A percentile compares a stretch with the other conserved stretches of the same genome.
Evolutionary conservation across 768 basidiomycete genomes (phyloP).

Genomic region (Xanthoconium stramineum): DNA sequence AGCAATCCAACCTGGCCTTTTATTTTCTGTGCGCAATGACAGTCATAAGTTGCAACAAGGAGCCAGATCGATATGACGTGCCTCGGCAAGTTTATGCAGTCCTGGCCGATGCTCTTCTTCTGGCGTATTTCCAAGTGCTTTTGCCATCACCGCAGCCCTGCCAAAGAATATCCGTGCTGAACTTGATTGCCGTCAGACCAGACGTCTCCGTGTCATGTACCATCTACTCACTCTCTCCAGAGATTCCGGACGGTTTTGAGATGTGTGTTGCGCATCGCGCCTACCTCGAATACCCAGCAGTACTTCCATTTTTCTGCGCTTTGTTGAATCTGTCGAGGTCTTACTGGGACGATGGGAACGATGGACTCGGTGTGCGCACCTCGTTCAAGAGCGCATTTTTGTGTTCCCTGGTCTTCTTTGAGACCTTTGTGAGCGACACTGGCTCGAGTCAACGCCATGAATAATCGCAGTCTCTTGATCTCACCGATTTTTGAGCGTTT

Average conservation of each 20-base stretch:
- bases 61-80: slow-evolving; percentile 36
- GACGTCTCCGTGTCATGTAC: not conserved
- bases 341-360: slow-evolving; percentile 5
- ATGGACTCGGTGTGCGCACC: slow-evolving; percentile 40
- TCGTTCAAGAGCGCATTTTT: slow-evolving; percentile 82
- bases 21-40: slow-evolving; percentile 59
- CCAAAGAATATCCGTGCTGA: slow-evolving; percentile 91
- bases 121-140: slow-evolving; percentile 83
- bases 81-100: slow-evolving; percentile 75
- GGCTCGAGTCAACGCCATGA: slow-evolving; percentile 3
- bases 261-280: slow-evolving; percentile 92
- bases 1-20: slow-evolving; percentile 93
- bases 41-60: slow-evolving; percentile 6
- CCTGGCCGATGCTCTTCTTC: slow-evolving; percentile 85
- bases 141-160: slow-evolving; percentile 87
- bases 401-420: slow-evolving; percentile 89
- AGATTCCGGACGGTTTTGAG: slow-evolving; percentile 89
- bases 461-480: slow-evolving; percentile 24
- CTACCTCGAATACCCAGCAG: slow-evolving; percentile 94
- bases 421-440: slow-evolving; percentile 94
- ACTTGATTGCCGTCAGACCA: slow-evolving; percentile 11
- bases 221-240: slow-evolving; percentile 80
- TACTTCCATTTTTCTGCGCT: slow-evolving; percentile 89
- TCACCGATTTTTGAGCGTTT: slow-evolving; percentile 86
- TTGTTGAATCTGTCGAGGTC: slow-evolving; percentile 65